phyloP scores from a whole-genome alignment of 176 grass and related monocot species.

The Musa troglodytarum region DNA sequence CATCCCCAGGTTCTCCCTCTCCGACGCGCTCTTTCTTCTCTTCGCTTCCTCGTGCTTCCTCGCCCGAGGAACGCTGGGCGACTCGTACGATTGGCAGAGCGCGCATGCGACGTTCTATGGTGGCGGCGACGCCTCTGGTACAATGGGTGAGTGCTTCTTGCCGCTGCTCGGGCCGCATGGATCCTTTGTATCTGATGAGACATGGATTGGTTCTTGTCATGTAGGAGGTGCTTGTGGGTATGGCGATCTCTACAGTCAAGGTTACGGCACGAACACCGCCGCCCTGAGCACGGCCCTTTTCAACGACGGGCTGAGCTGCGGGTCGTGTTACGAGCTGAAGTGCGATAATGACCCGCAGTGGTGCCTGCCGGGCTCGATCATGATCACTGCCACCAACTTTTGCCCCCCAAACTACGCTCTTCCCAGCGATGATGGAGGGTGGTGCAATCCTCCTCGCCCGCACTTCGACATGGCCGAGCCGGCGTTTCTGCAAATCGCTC shows the following conservation, averaged over 20 bases:
- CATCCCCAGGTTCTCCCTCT: background rate
- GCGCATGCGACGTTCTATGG: constrained; percentile 2
- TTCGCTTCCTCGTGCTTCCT: background rate
- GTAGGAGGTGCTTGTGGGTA: background rate
- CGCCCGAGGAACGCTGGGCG: background rate
- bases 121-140: constrained; percentile 1
- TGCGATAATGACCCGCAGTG: constrained; percentile 2
- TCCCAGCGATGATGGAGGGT: background rate
- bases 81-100: background rate
- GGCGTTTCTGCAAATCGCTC: constrained; percentile 1
- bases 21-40: background rate
- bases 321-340: background rate
- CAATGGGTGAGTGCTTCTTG: background rate
- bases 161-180: background rate
- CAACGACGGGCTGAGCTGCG: constrained; percentile 3
- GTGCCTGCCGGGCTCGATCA: background rate
- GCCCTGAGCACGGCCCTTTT: constrained; percentile 6
- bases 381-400: constrained; percentile 4
- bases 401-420: constrained; percentile 4
- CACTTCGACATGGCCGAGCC: constrained; percentile 13
- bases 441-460: constrained; percentile 5
- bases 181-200: background rate
- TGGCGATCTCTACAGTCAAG: background rate
- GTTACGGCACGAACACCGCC: constrained; percentile 1
- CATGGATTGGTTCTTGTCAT: background rate